Evolutionary conservation across 2,329 filamentous ascomycete species (phyloP), one percentile per base, ranked within the genome.

Genomic region (Xylaria polymorpha): DNA sequence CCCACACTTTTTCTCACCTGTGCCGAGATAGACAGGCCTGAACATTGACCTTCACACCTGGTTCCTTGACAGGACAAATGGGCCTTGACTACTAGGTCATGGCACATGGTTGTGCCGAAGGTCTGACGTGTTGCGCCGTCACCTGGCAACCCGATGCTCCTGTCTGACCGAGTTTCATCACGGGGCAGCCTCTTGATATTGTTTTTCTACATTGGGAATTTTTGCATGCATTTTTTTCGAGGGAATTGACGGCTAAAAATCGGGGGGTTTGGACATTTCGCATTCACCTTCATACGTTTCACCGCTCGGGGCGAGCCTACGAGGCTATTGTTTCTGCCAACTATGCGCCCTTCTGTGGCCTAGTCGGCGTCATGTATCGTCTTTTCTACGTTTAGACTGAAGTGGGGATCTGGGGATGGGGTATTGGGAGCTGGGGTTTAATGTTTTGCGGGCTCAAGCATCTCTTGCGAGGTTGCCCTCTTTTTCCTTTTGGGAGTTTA

Each of bases 361-460:
- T 51, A 32, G 39, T 39, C 6, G 53, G 58, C 61, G 46, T 58
- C n/a, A n/a, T 5, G 25, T 18, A 43, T 56, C n/a, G 59, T 60
- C 57, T 44, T 59, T 64, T 71, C 60, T 61, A 69, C 64, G 60
- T 69, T 62, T 69, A 71, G 69, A 69, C 60, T 51, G 55, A 69
- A 68, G 55, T 62, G 14, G 51, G 68, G 64, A 37, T 58, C 41
- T 25, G 25, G 62, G 66, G 62, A 50, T 20, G 61, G 51, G 57
- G 58, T 18, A 68, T 63, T 37, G 18, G 64, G 61, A 61, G 63
- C 61, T 56, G 58, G 69, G 64, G 56, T 57, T 53, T 71, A 69
- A 67, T 71, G 50, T 44, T 57, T 50, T 20, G 32, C 44, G 25
- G 56, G 64, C 60, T 53, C 37, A 61, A 22, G 44, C 14, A 55